A percentile compares a stretch with the other conserved stretches of the same genome.
Evolutionary conservation across 2,329 filamentous ascomycete genomes (phyloP).

Genomic region (Rhynchosporium agropyri): DNA sequence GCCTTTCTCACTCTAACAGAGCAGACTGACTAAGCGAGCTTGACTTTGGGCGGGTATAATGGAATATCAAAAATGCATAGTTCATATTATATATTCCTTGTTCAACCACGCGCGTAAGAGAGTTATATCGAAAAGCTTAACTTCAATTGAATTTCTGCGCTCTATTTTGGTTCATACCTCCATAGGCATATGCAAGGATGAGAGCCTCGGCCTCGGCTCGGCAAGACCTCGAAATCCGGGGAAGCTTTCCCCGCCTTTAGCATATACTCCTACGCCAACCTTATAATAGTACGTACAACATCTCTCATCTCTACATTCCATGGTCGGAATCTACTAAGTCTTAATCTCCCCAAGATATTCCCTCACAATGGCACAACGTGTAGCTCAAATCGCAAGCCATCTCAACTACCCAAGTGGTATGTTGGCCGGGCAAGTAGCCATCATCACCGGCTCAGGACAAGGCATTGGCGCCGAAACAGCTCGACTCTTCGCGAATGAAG

Average conservation of each 20-base stretch:
- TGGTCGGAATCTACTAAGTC: background rate
- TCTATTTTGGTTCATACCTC: too few species aligned
- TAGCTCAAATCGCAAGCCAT: constrained; percentile 74
- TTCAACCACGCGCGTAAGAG: too few species aligned
- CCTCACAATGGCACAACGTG: constrained; percentile 49
- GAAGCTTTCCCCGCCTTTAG: constrained; percentile 13
- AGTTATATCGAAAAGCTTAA: too few species aligned
- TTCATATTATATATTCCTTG: too few species aligned
- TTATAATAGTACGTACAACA: background rate
- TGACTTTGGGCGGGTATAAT: too few species aligned
- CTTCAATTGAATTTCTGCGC: too few species aligned
- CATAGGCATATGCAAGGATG: background rate
- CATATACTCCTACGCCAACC: background rate
- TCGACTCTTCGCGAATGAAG: constrained; percentile 82
- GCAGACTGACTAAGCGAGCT: too few species aligned
- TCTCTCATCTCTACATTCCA: background rate
- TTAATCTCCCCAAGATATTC: background rate
- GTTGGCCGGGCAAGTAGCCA: constrained; percentile 78
- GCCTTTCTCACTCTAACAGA: too few species aligned
- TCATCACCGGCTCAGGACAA: constrained; percentile 84
- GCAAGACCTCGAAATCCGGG: constrained; percentile 10
- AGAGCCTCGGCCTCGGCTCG: constrained; percentile 16
- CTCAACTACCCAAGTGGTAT: constrained; percentile 82
- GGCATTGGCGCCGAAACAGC: constrained; percentile 88
- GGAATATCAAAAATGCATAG: too few species aligned